A percentile compares a stretch with the other conserved stretches of the same genome.
These are phyloP conservation scores for Agaricus sinodeliciosus DNA, from an alignment of 768 basidiomycete genomes.

Conservation along the genomic window DNA sequence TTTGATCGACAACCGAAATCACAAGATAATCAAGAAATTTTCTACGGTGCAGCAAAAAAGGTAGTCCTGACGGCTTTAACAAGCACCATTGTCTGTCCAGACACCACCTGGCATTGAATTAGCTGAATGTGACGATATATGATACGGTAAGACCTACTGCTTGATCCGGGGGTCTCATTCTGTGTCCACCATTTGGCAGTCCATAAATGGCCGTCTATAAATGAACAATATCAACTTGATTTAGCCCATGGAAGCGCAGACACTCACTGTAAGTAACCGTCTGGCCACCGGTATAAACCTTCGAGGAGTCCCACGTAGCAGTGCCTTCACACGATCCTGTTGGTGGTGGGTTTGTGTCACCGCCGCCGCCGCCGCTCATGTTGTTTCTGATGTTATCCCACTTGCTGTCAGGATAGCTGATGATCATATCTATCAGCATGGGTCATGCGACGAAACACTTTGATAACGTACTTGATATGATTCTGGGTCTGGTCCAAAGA, in stretches of 20 bases:
- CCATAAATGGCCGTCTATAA: slow-evolving; percentile 45
- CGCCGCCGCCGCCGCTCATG: slow-evolving; percentile 34
- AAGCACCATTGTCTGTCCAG: slow-evolving; percentile 45
- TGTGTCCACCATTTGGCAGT: slow-evolving; percentile 61
- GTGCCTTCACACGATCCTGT: slow-evolving; percentile 29
- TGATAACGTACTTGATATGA: slow-evolving; percentile 43
- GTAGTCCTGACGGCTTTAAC: slow-evolving; percentile 19
- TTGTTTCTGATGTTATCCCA: slow-evolving; percentile 67
- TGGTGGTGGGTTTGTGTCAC: slow-evolving; percentile 9
- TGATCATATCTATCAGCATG: neutral
- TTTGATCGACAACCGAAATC: too few relatives aligned
- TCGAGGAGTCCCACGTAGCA: slow-evolving; percentile 43
- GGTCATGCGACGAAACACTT: too few relatives aligned
- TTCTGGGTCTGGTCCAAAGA: slow-evolving; percentile 57
- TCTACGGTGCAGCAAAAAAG: too few relatives aligned
- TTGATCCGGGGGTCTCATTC: slow-evolving; percentile 46
- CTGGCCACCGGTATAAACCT: slow-evolving; percentile 40
- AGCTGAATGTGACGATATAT: neutral
- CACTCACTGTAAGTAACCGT: slow-evolving; percentile 38
- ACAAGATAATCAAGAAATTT: too few relatives aligned
- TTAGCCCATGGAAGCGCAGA: neutral
- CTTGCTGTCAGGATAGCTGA: slow-evolving; percentile 59
- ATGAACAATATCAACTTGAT: neutral
- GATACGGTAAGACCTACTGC: slow-evolving; percentile 26
- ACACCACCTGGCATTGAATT: slow-evolving; percentile 35